A percentile compares a stretch with the other conserved stretches of the same genome.
Conservation (phyloP, 1,139 yeast genomes). For the Blastobotrys serpentis region DNA sequence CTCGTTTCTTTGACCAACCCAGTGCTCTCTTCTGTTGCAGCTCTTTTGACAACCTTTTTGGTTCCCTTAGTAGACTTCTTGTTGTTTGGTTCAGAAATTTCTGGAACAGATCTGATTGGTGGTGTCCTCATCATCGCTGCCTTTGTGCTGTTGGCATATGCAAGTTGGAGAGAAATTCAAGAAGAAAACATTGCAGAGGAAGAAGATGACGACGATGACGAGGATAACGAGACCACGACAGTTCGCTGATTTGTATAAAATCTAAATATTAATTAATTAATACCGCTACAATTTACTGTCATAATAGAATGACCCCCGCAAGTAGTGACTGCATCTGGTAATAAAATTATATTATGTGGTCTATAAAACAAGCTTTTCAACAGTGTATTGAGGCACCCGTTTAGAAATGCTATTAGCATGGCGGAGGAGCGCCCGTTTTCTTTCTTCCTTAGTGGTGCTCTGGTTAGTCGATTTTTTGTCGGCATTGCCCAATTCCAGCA, state of each 20-base stretch:
- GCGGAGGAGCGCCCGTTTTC: slow-evolving; percentile 35
- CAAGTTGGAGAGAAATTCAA: slow-evolving; percentile 69
- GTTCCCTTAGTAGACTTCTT: slow-evolving; percentile 80
- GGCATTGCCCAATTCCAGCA: slow-evolving; percentile 15
- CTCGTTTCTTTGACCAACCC: slow-evolving; percentile 85
- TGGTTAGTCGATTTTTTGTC: background rate
- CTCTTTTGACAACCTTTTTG: slow-evolving; percentile 71
- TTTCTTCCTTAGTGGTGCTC: slow-evolving; percentile 8
- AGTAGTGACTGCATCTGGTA: no score
- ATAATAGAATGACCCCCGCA: background rate
- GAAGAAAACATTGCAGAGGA: slow-evolving; percentile 51
- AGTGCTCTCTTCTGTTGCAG: slow-evolving; percentile 78
- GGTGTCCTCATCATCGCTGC: slow-evolving; percentile 54
- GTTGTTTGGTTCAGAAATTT: slow-evolving; percentile 54
- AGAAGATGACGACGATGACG: slow-evolving; percentile 39
- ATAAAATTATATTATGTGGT: no score
- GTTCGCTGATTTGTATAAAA: slow-evolving; percentile 43
- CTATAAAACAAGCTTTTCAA: slow-evolving; percentile 31
- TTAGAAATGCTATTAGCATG: slow-evolving; percentile 34
- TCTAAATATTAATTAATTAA: background rate
- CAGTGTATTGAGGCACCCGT: slow-evolving; percentile 30
- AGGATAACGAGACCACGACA: slow-evolving; percentile 8
- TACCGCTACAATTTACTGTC: no score
- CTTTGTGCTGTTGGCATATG: slow-evolving; percentile 64
- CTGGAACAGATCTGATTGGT: slow-evolving; percentile 40